Base-by-base conservation (phyloP, 2,329 filamentous ascomycete species). In the Nannizziopsis barbatae region DNA sequence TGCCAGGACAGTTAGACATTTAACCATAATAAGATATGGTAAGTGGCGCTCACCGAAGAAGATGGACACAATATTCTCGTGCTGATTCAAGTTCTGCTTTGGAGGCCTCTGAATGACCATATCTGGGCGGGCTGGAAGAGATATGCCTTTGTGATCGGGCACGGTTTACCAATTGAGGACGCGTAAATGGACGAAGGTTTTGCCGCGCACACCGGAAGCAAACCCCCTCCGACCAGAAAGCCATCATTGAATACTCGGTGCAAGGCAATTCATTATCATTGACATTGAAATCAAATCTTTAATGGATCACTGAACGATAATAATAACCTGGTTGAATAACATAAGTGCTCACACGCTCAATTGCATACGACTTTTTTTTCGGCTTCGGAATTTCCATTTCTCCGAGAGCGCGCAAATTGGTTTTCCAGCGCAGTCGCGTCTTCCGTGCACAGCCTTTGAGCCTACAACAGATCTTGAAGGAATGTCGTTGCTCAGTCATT, bases 61-160 rank as follows among this genome's bases (percentile, higher is more conserved):
- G 68, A 54, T 74, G 69, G n/a, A 74, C 63, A 59, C 79, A 83
- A 61, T 81, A 81, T 53, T 64, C 65, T 50, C 74, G 69, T 9
- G 79, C 76, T 42, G 72, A 69, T 55, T 72, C 62, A 37, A 80
- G 64, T 60, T 80, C 76, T 41, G 65, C 64, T 45, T 65, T 60
- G n/a, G 69, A 55, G 48, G 56, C 54, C 30, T 56, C 53, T 50
- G 56, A 48, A 48, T 57, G 36, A 11, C 60, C 42, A 44, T 48
- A 50, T 18, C 3, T 45, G 35, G 37, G 59, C 58, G 36, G 44
- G 51, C 48, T 56, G 60, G 55, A 66, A 60, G n/a, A 52, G 44
- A 48, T 60, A 53, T 35, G 42, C 51, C 43, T 58, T 8, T 22
- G 32, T 32, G 20, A 45, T 36, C 36, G 44, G 7, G 20, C 14